phyloP scores from a whole-genome alignment of 2,329 filamentous ascomycete species.

The Akanthomyces uredinophilus region DNA sequence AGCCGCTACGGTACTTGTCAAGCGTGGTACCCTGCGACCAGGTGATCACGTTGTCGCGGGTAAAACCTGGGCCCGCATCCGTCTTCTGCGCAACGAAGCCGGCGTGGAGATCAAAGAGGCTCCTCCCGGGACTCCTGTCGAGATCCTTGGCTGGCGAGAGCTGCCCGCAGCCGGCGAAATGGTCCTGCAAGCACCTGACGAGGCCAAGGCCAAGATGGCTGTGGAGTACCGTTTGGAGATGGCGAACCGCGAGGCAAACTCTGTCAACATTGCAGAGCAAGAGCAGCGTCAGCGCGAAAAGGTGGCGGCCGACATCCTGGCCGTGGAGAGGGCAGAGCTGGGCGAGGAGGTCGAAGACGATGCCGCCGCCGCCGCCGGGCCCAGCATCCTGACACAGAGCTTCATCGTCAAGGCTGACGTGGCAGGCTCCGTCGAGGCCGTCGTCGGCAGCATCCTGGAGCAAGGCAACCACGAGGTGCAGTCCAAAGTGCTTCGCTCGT shows the following conservation, averaged over 20 bases:
- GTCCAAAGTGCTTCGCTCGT: slow-evolving; percentile 69
- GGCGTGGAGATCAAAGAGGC: slow-evolving; percentile 68
- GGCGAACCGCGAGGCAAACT: slow-evolving; percentile 65
- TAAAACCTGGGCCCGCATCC: slow-evolving; percentile 80
- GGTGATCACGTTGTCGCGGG: slow-evolving; percentile 87
- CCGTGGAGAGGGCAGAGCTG: slow-evolving; percentile 30
- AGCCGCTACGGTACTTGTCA: slow-evolving; percentile 82
- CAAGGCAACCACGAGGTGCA: slow-evolving; percentile 82
- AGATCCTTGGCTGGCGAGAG: slow-evolving; percentile 91
- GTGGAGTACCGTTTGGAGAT: slow-evolving; percentile 71
- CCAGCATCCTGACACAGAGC: slow-evolving; percentile 54
- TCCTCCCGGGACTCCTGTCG: slow-evolving; percentile 81
- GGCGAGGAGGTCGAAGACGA: slow-evolving; percentile 35
- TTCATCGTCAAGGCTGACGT: slow-evolving; percentile 93
- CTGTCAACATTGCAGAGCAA: slow-evolving; percentile 72
- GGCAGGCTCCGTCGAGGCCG: slow-evolving; percentile 87
- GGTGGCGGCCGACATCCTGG: slow-evolving; percentile 25
- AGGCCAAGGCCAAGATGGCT: slow-evolving; percentile 73
- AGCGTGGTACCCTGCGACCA: slow-evolving; percentile 73
- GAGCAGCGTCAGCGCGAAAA: slow-evolving; percentile 58
- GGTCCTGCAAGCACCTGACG: slow-evolving; percentile 75
- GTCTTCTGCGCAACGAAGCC: slow-evolving; percentile 77
- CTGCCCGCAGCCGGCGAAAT: slow-evolving; percentile 77
- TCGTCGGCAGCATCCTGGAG: slow-evolving; percentile 68
- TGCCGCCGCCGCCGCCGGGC: slow-evolving; percentile 24